phyloP scores from a whole-genome alignment of 1,284 basidiomycete species.

The Exobasidium rhododendri region DNA sequence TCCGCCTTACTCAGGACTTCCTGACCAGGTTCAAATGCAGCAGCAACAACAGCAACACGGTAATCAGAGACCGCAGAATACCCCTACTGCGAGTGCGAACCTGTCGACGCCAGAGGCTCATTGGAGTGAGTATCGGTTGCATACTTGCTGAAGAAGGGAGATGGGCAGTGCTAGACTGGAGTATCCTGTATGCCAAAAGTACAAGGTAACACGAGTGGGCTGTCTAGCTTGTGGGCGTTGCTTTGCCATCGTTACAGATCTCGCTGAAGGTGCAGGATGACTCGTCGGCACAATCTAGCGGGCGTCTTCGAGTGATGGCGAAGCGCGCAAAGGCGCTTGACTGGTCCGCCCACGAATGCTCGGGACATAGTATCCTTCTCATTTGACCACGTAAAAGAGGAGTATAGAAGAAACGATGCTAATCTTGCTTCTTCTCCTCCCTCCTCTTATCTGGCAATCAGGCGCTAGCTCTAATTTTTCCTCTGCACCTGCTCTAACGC shows the following conservation, averaged over 20 bases:
- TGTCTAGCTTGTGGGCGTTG: not conserved
- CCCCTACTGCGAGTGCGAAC: not conserved
- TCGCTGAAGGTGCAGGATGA: not conserved
- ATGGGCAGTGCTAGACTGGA: no score
- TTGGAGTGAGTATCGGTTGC: conserved; percentile 10
- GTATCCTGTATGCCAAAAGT: no score
- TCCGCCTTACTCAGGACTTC: not conserved
- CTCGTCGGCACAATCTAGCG: not conserved
- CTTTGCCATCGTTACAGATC: conserved; percentile 4
- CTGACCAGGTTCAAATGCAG: not conserved
- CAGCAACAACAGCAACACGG: conserved; percentile 2
- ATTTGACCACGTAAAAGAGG: no score
- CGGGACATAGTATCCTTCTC: no score
- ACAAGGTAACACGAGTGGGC: not conserved
- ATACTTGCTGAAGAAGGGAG: not conserved
- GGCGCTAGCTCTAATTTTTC: conserved; percentile 10
- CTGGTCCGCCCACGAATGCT: no score
- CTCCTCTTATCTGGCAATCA: conserved; percentile 1
- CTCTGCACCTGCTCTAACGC: conserved; percentile 6
- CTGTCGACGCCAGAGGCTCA: conserved; percentile 13
- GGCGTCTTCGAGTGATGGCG: not conserved
- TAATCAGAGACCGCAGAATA: not conserved
- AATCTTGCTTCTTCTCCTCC: conserved; percentile 3
- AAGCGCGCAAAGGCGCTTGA: no score
- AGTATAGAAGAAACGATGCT: not conserved